A percentile compares a stretch with the other conserved stretches of the same genome.
Evolutionary conservation across 73 alveolate species (phyloP).

Genomic region (Symbiodinium pilosum): DNA sequence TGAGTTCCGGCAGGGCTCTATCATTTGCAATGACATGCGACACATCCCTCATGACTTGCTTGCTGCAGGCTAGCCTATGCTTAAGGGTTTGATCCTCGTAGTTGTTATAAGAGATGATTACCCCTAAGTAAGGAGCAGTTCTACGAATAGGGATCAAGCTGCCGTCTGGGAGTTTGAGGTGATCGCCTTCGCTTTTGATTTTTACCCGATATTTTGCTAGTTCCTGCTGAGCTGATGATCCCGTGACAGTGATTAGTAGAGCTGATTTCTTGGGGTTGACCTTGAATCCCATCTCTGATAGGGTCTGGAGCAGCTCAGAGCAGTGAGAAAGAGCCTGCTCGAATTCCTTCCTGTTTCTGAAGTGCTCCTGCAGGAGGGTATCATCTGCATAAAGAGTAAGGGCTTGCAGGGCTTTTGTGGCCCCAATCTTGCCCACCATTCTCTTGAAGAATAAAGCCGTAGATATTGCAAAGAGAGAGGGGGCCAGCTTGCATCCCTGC

Average conservation of each 20-base stretch:
- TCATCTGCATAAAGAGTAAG: not conserved
- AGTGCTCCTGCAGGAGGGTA: not conserved
- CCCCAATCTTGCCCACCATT: not conserved
- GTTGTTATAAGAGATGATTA: not conserved
- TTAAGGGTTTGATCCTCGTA: not conserved
- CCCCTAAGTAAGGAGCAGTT: not conserved
- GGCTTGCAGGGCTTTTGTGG: not conserved
- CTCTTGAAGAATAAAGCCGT: not conserved
- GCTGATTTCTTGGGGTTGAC: not conserved
- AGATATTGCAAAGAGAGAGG: not conserved
- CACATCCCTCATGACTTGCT: not conserved
- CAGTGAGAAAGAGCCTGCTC: not conserved
- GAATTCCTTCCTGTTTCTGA: not conserved
- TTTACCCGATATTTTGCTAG: not conserved
- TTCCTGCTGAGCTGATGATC: not conserved
- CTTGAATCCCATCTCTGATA: not conserved
- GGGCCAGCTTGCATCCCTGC: not conserved
- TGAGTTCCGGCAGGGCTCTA: not conserved
- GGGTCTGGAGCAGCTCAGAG: not conserved
- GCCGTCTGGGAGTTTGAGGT: not conserved
- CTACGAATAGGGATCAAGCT: not conserved
- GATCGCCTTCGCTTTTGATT: not conserved
- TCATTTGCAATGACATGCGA: not conserved
- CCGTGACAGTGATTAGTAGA: not conserved
- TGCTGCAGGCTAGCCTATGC: not conserved